Base-by-base conservation (phyloP, 2,329 filamentous ascomycete species). In the Aspergillus quadricinctus region DNA sequence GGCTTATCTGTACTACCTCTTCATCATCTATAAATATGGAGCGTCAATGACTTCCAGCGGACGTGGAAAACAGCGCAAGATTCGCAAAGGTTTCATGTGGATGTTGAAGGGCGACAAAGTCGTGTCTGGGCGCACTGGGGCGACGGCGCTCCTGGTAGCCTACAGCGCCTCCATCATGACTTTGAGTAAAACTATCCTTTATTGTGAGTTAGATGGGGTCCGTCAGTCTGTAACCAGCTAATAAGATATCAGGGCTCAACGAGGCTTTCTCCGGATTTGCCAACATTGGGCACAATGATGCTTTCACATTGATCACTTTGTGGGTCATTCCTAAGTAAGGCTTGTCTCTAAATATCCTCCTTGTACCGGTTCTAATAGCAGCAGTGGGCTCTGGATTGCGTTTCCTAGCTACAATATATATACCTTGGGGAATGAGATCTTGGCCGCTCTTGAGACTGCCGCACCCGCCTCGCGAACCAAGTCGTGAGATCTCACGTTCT, bases 301-400 rank as follows among this genome's bases (percentile, higher is more conserved):
- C 75, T 41, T 61, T 68, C 3, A 78, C 78, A 10, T 64, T 89
- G 45, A 62, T 87, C 10, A 74, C 82, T 31, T 71, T 86, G 25
- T 90, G 85, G 79, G 81, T 86, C 29, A 72, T 89, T 58, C 86
- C 87, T 31, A 89, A 89, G 84, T 87, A 72, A 76, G 31, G 82
- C 75, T 55, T 4, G 43, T 21, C 21, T 31, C 23, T 28, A 35
- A 45, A 1, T 10, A 37, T 19, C 17, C 23, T 49, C 11, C 48
- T 49, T 31, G 10, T 23, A 43, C 31, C 27, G 45, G 27, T 11
- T 50, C 60, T 70, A 55, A 69, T 59, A 23, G 21, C 21, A 57
- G 50, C 53, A 87, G 84, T 69, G 83, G 83, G 37, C 73, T 82
- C 7, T 89, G 87, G 87, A 72, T 89, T 57, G 64, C 87, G 10